A percentile compares a stretch with the other conserved stretches of the same genome.
Conservation (phyloP, 2,329 filamentous ascomycete genomes). For the Chrysoporthe austroafricana region DNA sequence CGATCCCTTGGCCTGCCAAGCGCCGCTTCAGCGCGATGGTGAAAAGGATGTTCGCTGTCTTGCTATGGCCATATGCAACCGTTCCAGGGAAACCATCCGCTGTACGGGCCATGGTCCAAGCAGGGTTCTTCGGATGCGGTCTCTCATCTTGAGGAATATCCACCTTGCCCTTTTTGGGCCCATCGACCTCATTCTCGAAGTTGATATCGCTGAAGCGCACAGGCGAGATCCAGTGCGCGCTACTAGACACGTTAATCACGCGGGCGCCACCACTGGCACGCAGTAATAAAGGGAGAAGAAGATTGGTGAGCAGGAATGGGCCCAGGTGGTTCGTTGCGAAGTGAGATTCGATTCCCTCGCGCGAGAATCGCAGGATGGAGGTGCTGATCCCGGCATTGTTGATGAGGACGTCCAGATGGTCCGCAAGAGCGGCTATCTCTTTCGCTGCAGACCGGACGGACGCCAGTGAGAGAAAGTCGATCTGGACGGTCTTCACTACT, state of each 20-base stretch:
- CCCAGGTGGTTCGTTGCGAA: conserved; percentile 41
- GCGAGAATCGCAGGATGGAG: conserved; percentile 37
- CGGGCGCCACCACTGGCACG: conserved; percentile 31
- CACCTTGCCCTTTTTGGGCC: not conserved
- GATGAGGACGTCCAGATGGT: conserved; percentile 45
- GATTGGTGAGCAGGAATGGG: conserved; percentile 42
- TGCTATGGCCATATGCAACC: conserved; percentile 49
- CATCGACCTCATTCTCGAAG: conserved; percentile 32
- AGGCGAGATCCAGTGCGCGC: conserved; percentile 33
- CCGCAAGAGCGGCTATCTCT: conserved; percentile 33
- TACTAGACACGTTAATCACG: conserved; percentile 28
- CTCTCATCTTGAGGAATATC: conserved; percentile 21
- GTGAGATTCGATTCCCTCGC: conserved; percentile 41
- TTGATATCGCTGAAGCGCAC: conserved; percentile 41
- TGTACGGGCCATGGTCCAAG: not conserved
- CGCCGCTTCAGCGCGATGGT: conserved; percentile 23
- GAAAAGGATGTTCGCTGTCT: conserved; percentile 51
- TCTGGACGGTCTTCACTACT: conserved; percentile 35
- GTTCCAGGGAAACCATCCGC: conserved; percentile 19
- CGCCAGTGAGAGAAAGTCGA: conserved; percentile 36
- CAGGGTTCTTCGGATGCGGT: conserved; percentile 14
- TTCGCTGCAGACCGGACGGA: conserved; percentile 39
- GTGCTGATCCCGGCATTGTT: conserved; percentile 52
- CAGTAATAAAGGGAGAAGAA: conserved; percentile 39
- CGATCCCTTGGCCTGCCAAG: conserved; percentile 23